Evolutionary conservation across 306 rosid species (phyloP).

Genomic region (Ziziphus jujuba): DNA sequence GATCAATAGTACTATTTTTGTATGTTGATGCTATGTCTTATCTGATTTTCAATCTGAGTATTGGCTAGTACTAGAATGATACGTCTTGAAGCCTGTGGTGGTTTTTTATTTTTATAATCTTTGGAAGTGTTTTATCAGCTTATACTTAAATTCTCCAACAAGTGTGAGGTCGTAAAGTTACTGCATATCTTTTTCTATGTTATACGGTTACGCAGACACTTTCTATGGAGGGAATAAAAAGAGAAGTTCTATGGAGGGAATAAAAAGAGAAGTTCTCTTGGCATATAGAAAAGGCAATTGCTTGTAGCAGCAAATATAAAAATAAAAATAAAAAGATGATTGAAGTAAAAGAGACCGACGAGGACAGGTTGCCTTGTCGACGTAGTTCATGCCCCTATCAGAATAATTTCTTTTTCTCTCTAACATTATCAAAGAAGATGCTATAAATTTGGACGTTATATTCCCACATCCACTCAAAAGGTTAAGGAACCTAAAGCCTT

Average conservation of each 20-base stretch:
- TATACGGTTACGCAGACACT: conserved; percentile 1
- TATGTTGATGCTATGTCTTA: conserved; percentile 15
- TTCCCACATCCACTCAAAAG: conserved; percentile 27
- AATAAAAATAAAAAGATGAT: not conserved
- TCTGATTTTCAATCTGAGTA: not conserved
- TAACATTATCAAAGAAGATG: conserved; percentile 27
- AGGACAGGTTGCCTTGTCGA: conserved; percentile 16
- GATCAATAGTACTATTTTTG: conserved; percentile 4
- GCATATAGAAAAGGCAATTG: not conserved
- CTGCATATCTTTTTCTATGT: conserved; percentile 1
- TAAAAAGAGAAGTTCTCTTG: too few species aligned
- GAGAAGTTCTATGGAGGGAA: too few species aligned
- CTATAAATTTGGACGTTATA: conserved; percentile 9
- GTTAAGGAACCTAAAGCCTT: conserved; percentile 13
- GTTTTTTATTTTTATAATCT: not conserved
- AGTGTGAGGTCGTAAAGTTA: not conserved
- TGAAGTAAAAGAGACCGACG: not conserved
- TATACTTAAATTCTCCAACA: too few species aligned
- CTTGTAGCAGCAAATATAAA: not conserved
- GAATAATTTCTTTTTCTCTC: not conserved
- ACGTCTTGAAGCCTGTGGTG: too few species aligned
- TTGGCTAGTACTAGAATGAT: not conserved
- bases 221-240: not conserved
- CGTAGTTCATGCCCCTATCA: conserved; percentile 3
- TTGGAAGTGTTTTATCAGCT: not conserved